Evolutionary conservation across 305 asterid species (phyloP).

Genomic region (Rubia peregrina): DNA sequence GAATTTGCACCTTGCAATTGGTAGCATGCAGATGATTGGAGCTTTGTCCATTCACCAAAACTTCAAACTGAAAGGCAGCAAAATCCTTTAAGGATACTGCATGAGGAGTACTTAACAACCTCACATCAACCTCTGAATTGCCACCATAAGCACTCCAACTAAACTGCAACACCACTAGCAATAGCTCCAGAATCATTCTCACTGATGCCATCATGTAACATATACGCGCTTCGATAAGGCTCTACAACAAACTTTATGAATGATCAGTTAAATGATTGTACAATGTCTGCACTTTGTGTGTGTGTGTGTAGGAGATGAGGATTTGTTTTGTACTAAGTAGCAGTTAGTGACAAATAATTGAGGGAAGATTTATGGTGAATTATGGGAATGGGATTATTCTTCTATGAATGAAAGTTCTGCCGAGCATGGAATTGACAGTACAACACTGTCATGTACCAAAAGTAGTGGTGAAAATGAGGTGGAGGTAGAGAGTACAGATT

Average conservation of each 20-base stretch:
- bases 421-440: slow-evolving; percentile 57
- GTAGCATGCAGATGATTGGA: slow-evolving; percentile 45
- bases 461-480: slow-evolving; percentile 27
- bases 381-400: slow-evolving; percentile 31
- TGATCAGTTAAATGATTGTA: background rate
- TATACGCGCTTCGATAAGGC: background rate
- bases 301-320: background rate
- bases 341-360: background rate
- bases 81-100: slow-evolving; percentile 48
- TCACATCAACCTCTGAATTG: slow-evolving; percentile 39
- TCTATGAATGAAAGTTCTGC: slow-evolving; percentile 28
- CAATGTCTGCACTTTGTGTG: background rate
- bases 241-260: slow-evolving; percentile 3
- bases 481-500: slow-evolving; percentile 23
- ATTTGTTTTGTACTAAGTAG: slow-evolving; percentile 1
- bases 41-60: slow-evolving; percentile 32
- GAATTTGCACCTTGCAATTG: slow-evolving; percentile 53
- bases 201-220: slow-evolving; percentile 7
- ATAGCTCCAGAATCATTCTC: slow-evolving; percentile 35
- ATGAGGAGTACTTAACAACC: slow-evolving; percentile 54
- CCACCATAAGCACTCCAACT: slow-evolving; percentile 26
- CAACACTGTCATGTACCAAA: slow-evolving; percentile 16
- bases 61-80: slow-evolving; percentile 57
- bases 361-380: slow-evolving; percentile 17
- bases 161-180: slow-evolving; percentile 34